A percentile compares a stretch with the other conserved stretches of the same genome.
phyloP scores from a whole-genome alignment of 2,329 filamentous ascomycete species.

The Trichoderma sp. region DNA sequence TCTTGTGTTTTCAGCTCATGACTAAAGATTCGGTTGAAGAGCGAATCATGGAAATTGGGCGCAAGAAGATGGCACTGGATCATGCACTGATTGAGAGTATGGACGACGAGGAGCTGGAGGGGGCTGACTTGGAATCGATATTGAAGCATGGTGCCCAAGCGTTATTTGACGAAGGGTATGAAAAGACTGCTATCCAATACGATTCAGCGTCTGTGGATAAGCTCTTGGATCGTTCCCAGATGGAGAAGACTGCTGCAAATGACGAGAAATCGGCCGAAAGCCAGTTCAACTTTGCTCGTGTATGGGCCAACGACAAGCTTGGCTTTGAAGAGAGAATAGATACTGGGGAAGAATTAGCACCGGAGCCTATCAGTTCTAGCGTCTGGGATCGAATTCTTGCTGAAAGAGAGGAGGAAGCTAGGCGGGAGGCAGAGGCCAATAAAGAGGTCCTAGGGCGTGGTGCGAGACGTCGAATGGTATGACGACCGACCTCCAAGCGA shows the following conservation, averaged over 20 bases:
- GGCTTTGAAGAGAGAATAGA: conserved; percentile 67
- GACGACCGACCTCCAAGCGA: conserved; percentile 27
- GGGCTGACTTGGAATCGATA: conserved; percentile 82
- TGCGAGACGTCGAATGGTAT: conserved; percentile 65
- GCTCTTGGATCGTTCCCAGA: conserved; percentile 82
- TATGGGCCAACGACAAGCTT: conserved; percentile 85
- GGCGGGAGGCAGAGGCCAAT: conserved; percentile 68
- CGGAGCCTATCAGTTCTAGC: conserved; percentile 62
- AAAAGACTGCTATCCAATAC: conserved; percentile 76
- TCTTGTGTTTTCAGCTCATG: conserved; percentile 92
- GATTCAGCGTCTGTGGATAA: conserved; percentile 83
- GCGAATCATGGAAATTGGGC: conserved; percentile 93
- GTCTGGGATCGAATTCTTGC: conserved; percentile 91
- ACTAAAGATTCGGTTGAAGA: conserved; percentile 89
- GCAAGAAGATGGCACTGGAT: conserved; percentile 94
- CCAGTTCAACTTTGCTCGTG: conserved; percentile 85
- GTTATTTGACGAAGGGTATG: conserved; percentile 76
- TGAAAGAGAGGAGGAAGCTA: conserved; percentile 77
- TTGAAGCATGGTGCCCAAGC: conserved; percentile 85
- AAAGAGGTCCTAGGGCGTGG: conserved; percentile 83
- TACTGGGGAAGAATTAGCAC: conserved; percentile 54
- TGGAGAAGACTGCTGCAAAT: conserved; percentile 70
- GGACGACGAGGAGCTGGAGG: conserved; percentile 78
- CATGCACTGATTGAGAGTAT: conserved; percentile 93
- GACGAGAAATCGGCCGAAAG: conserved; percentile 70